Conservation (phyloP, 192 early-diverging fungal species). For the Coemansia umbellata region DNA sequence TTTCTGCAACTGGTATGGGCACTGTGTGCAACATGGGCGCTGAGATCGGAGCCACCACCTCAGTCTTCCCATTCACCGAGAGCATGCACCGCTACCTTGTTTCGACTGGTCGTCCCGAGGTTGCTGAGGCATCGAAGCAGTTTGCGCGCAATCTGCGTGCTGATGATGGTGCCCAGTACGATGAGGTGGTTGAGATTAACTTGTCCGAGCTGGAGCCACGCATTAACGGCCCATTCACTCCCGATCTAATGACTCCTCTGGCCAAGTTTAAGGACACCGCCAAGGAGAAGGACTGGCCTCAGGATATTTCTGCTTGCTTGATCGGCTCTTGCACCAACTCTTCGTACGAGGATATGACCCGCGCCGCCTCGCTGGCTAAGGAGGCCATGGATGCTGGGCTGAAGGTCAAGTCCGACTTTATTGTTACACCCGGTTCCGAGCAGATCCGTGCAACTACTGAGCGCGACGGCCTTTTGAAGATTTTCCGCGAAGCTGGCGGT, state of each 20-base stretch:
- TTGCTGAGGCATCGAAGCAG: slow-evolving; percentile 73
- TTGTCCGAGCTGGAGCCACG: slow-evolving; percentile 90
- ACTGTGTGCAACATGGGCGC: slow-evolving; percentile 99
- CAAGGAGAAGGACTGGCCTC: slow-evolving; percentile 81
- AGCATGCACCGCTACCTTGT: slow-evolving; percentile 90
- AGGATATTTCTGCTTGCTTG: slow-evolving; percentile 83
- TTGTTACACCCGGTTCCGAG: slow-evolving; percentile 95
- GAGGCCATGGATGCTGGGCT: slow-evolving; percentile 79
- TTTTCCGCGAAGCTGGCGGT: slow-evolving; percentile 75
- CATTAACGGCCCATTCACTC: slow-evolving; percentile 97
- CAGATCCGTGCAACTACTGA: slow-evolving; percentile 96
- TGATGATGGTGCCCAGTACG: slow-evolving; percentile 85
- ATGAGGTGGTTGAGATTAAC: slow-evolving; percentile 93
- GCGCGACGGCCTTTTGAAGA: slow-evolving; percentile 81
- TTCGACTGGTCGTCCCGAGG: slow-evolving; percentile 76
- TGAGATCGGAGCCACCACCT: slow-evolving; percentile 97
- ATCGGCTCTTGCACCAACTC: slow-evolving; percentile 99
- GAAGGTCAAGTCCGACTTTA: slow-evolving; percentile 78
- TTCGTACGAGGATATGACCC: slow-evolving; percentile 96
- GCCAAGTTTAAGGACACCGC: slow-evolving; percentile 88
- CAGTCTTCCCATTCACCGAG: slow-evolving; percentile 90
- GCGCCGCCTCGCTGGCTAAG: slow-evolving; percentile 82
- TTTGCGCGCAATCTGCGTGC: slow-evolving; percentile 88
- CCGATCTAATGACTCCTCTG: slow-evolving; percentile 90
- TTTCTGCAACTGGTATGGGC: slow-evolving; percentile 97